Evolutionary conservation across 345 rosid genomes (phyloP).

Genomic region (Eucalyptus rudis): DNA sequence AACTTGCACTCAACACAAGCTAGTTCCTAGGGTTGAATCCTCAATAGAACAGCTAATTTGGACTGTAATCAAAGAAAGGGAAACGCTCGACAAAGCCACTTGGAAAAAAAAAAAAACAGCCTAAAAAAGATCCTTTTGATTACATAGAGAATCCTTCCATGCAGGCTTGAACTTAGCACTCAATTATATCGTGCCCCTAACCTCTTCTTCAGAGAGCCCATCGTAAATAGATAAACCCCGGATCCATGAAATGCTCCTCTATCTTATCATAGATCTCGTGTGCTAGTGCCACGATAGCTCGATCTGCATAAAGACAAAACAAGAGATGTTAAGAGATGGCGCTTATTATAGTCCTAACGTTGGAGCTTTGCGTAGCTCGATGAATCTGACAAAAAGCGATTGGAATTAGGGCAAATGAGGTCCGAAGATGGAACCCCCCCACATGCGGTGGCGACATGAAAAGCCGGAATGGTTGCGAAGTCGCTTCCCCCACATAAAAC

Average conservation of each 20-base stretch:
- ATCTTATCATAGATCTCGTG: neutral
- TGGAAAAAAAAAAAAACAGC: neutral
- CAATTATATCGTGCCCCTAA: neutral
- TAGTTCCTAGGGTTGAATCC: neutral
- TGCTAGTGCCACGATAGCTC: neutral
- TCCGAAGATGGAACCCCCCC: neutral
- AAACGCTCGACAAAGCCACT: neutral
- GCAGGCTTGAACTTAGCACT: neutral
- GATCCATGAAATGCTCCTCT: neutral
- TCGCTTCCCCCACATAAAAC: neutral
- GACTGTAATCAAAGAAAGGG: neutral
- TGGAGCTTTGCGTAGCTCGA: neutral
- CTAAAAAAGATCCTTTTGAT: neutral
- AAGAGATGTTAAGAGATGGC: neutral
- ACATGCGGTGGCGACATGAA: neutral
- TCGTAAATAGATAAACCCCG: neutral
- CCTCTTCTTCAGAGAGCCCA: neutral
- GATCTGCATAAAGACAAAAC: neutral
- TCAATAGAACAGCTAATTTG: neutral
- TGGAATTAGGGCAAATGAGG: neutral
- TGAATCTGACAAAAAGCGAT: neutral
- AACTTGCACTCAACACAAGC: neutral
- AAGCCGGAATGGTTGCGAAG: neutral
- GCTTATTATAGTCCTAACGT: neutral
- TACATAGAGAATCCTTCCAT: neutral